phyloP scores from a whole-genome alignment of 2,329 filamentous ascomycete genomes.

The Fusarium sp. region DNA sequence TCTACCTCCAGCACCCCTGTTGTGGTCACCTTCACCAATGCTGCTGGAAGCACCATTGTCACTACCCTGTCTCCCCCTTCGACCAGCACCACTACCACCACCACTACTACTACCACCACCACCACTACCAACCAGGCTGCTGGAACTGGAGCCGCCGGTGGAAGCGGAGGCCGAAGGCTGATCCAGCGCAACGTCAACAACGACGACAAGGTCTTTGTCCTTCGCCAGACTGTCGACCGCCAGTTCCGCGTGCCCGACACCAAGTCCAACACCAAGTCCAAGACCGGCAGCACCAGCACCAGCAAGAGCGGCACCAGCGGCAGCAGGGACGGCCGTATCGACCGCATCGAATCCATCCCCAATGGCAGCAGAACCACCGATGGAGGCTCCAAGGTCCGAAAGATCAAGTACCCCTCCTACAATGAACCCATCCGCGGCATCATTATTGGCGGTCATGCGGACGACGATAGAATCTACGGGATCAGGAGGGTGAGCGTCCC shows the following conservation, averaged over 20 bases:
- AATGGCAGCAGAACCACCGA: not conserved
- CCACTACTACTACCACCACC: not conserved
- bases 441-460: not conserved
- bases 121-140: not conserved
- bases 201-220: not conserved
- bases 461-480: not conserved
- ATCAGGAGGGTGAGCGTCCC: not conserved
- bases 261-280: not conserved
- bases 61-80: not conserved
- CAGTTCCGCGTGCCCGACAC: not conserved
- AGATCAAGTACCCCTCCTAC: not conserved
- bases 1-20: not conserved
- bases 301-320: not conserved
- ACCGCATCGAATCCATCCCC: not conserved
- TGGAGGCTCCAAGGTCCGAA: not conserved
- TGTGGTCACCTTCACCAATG: not conserved
- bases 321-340: not conserved
- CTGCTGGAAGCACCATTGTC: not conserved
- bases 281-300: not conserved
- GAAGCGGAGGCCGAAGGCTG: not conserved
- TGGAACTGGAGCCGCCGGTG: not conserved
- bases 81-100: conserved; percentile 13
- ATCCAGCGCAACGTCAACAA: not conserved
- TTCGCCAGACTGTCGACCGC: not conserved
- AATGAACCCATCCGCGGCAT: too few species aligned